These are phyloP conservation scores for Chaetomium cochliodes DNA, from an alignment of 495 filamentous ascomycete genomes.

Conservation along the genomic window DNA sequence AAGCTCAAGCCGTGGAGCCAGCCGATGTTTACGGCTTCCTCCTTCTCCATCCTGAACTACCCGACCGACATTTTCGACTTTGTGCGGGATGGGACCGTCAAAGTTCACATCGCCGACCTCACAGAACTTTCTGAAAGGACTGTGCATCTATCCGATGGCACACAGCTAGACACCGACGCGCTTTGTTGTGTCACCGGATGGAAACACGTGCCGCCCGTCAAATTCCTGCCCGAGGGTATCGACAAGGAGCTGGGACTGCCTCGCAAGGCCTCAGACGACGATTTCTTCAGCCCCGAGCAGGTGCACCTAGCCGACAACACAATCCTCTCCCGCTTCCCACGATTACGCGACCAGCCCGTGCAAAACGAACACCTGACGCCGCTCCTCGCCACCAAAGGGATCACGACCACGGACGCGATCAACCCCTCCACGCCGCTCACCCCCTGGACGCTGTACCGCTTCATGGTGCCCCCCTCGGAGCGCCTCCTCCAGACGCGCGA, in stretches of 20 bases:
- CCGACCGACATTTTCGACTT: slow-evolving; percentile 62
- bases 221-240: slow-evolving; percentile 59
- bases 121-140: slow-evolving; percentile 45
- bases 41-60: slow-evolving; percentile 69
- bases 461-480: slow-evolving; percentile 64
- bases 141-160: slow-evolving; percentile 58
- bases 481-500: slow-evolving; percentile 53
- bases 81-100: slow-evolving; percentile 57
- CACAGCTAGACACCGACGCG: slow-evolving; percentile 56
- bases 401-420: slow-evolving; percentile 36
- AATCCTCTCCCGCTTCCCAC: slow-evolving; percentile 66
- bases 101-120: slow-evolving; percentile 64
- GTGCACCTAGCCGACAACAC: slow-evolving; percentile 57
- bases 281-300: slow-evolving; percentile 33
- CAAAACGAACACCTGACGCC: slow-evolving; percentile 46
- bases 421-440: slow-evolving; percentile 41
- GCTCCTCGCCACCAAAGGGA: slow-evolving; percentile 41
- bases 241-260: slow-evolving; percentile 48
- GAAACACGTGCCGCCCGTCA: slow-evolving; percentile 61
- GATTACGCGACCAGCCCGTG: slow-evolving; percentile 50
- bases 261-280: slow-evolving; percentile 30
- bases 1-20: slow-evolving; percentile 65
- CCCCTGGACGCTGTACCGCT: slow-evolving; percentile 59
- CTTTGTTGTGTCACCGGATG: slow-evolving; percentile 72
- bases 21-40: slow-evolving; percentile 62